Base-by-base conservation (phyloP, 2,329 filamentous ascomycete species). In the Geosmithia morbida region DNA sequence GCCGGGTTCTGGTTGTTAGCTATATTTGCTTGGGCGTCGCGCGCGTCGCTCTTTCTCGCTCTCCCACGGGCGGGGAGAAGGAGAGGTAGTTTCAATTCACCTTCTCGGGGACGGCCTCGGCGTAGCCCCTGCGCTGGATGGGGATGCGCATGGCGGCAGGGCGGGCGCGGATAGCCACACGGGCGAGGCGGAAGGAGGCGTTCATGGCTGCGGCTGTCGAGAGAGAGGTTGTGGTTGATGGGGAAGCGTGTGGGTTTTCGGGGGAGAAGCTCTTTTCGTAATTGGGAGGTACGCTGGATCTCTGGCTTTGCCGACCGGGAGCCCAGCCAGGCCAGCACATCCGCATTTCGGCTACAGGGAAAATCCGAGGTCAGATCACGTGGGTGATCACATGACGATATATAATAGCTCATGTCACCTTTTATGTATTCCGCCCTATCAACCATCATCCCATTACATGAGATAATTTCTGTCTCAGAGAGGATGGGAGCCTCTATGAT, bases 111-210 rank as follows among this genome's bases (percentile, higher is more conserved):
- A 87, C 81, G 57, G 85, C 85, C 66, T 90, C 86, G 61, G 86
- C 92, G 68, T 98, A 98, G 61, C 83, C 83, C 77, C 92, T 82
- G 69, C 87, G 84, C 75, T 89, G 85, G 56, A 87, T 62, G 59
- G 85, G 81, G 58, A 80, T 75, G 67, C 83, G 78, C 69, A 90
- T 73, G 66, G 83, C 77, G 62, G 84, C 73, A 64, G 88, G 83
- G 62, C 83, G 84, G 64, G 80, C 86, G 71, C 87, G 79, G 67
- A 95, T 77, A 73, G 87, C 90, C 69, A 81, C 79, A 70, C 90
- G 85, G 75, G 88, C 86, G 70, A 95, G 76, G 71, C 89, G 87
- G 72, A 96, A 73, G 69, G 87, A 85, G 33, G 33, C 14, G 81
- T 88, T 95, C 90, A 97, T 97, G 72, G 69, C 79, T 74, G 61